Conservation (phyloP, 768 basidiomycete genomes). For the Phaffia tasmanica region DNA sequence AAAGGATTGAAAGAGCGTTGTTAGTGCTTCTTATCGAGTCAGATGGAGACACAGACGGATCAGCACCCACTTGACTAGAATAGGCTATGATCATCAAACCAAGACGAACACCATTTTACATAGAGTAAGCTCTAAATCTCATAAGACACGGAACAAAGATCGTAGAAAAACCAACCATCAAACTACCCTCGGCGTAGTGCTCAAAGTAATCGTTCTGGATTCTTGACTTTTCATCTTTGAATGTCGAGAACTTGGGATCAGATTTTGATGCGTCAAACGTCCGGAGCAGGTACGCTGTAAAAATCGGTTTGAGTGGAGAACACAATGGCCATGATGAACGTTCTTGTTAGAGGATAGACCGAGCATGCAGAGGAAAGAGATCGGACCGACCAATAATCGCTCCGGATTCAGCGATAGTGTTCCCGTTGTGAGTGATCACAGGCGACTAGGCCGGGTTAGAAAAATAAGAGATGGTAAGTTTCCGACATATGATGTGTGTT, state of each 20-base stretch:
- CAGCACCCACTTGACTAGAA: neutral
- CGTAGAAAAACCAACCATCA: constrained; percentile 16
- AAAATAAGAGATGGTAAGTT: neutral
- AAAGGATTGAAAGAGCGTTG: no score
- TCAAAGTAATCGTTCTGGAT: constrained; percentile 11
- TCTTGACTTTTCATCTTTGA: neutral
- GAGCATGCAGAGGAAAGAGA: neutral
- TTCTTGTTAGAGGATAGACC: neutral
- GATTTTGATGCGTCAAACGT: neutral
- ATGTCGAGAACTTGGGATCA: neutral
- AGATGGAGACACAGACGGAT: neutral
- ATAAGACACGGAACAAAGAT: no score
- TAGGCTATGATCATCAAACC: no score
- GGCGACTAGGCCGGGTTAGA: constrained; percentile 16
- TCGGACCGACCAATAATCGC: constrained; percentile 13
- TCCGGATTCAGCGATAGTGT: constrained; percentile 21
- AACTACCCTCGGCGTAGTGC: constrained; percentile 20
- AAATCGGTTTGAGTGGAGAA: neutral
- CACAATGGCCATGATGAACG: neutral
- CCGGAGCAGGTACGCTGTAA: constrained; percentile 9
- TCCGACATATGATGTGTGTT: neutral
- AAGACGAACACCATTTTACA: neutral
- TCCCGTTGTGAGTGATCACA: constrained; percentile 19
- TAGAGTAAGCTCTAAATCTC: neutral
- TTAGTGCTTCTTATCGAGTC: no score